These are phyloP conservation scores for Saccharomyces hybrid DNA, from an alignment of 1,139 yeast species.

Conservation along the genomic window DNA sequence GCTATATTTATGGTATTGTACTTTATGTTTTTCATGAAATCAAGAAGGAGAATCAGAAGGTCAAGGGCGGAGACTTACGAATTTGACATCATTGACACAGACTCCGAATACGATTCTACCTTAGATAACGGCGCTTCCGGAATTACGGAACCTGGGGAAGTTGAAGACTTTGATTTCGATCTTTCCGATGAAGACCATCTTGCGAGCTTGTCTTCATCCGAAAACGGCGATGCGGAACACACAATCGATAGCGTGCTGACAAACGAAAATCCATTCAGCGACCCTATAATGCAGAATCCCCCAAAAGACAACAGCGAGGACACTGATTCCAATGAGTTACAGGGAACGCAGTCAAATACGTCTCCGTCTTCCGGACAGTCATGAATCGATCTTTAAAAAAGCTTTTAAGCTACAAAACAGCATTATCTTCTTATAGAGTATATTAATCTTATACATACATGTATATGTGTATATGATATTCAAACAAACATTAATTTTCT, in stretches of 20 bases:
- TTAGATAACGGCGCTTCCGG: constrained; percentile 17
- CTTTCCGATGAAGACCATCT: constrained; percentile 27
- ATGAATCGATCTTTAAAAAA: not conserved
- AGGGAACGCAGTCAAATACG: not conserved
- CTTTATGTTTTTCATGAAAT: constrained; percentile 40
- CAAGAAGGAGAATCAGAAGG: constrained; percentile 51
- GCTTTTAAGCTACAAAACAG: not conserved
- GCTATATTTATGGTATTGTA: constrained; percentile 47
- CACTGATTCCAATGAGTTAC: not conserved
- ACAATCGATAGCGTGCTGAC: not conserved
- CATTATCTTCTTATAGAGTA: not conserved
- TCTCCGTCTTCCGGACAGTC: not conserved
- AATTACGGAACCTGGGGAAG: constrained; percentile 10
- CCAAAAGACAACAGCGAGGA: not conserved
- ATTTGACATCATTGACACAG: constrained; percentile 66
- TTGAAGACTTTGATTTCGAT: constrained; percentile 30
- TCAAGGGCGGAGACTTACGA: constrained; percentile 65
- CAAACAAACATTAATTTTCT: not conserved
- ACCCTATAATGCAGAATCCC: not conserved
- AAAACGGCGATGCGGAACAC: not conserved
- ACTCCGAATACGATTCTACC: constrained; percentile 33
- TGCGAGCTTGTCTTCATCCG: constrained; percentile 1
- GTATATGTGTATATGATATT: not conserved
- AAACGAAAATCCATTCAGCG: not conserved
- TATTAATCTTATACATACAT: not conserved